These are phyloP conservation scores for Aspergillus indologenus DNA, from an alignment of 495 filamentous ascomycete genomes.

Conservation along the genomic window DNA sequence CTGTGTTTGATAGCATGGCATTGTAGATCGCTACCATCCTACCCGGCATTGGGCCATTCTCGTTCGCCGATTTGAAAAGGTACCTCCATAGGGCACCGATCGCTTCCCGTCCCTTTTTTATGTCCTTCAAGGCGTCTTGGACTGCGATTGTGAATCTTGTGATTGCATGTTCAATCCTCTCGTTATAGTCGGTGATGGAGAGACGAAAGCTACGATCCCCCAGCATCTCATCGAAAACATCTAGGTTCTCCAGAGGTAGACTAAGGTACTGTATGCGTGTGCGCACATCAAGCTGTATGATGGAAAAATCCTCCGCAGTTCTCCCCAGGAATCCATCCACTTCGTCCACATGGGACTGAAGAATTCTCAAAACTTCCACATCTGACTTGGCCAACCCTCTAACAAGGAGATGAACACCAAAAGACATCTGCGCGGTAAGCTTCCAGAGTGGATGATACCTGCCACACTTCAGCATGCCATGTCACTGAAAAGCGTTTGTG, in stretches of 20 bases:
- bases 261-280: conserved; percentile 74
- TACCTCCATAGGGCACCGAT: conserved; percentile 76
- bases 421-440: conserved; percentile 86
- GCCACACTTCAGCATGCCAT: conserved; percentile 5
- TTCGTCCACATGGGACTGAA: conserved; percentile 90
- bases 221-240: conserved; percentile 87
- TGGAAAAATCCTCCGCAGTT: conserved; percentile 78
- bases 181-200: conserved; percentile 81
- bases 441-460: conserved; percentile 85
- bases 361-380: conserved; percentile 78
- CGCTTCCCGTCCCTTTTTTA: conserved; percentile 71
- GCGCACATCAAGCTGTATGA: conserved; percentile 72
- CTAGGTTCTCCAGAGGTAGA: conserved; percentile 76
- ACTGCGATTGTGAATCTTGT: conserved; percentile 70
- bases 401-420: conserved; percentile 86
- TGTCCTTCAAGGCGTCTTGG: conserved; percentile 71
- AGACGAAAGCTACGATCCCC: conserved; percentile 76
- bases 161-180: conserved; percentile 86
- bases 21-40: conserved; percentile 63
- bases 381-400: conserved; percentile 85
- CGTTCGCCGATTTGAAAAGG: conserved; percentile 57
- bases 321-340: conserved; percentile 85
- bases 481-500: background rate
- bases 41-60: conserved; percentile 44
- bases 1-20: conserved; percentile 78